A percentile compares a stretch with the other conserved stretches of the same genome.
phyloP scores from a whole-genome alignment of 805 yeast species.

The Soucietia sequanensis region DNA sequence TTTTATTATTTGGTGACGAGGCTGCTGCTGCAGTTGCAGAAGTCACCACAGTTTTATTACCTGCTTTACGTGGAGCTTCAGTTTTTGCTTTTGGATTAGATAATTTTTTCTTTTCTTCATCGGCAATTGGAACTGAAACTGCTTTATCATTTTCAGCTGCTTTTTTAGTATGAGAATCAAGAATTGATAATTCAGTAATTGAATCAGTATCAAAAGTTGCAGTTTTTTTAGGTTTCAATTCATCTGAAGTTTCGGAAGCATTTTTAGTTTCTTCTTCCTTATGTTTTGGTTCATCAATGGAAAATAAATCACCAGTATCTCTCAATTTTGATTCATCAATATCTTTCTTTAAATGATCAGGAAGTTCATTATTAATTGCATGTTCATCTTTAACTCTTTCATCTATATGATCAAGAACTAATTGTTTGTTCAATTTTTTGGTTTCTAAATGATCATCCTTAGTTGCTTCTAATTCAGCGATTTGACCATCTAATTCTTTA shows the following conservation, averaged over 20 bases:
- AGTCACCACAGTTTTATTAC: not conserved
- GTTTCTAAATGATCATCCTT: slow-evolving; percentile 34
- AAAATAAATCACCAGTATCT: slow-evolving; percentile 40
- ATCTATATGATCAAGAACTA: slow-evolving; percentile 28
- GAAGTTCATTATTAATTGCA: slow-evolving; percentile 48
- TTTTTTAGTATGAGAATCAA: slow-evolving; percentile 3
- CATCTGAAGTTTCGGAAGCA: not conserved
- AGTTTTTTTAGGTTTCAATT: too few relatives aligned
- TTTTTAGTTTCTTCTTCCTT: slow-evolving; percentile 7
- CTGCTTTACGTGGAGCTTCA: too few relatives aligned
- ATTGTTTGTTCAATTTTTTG: slow-evolving; percentile 35
- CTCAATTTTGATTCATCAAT: slow-evolving; percentile 34
- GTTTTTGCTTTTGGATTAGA: too few relatives aligned
- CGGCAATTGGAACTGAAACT: too few relatives aligned
- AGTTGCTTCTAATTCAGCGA: slow-evolving; percentile 40
- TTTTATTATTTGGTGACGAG: slow-evolving; percentile 2
- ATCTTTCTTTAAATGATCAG: slow-evolving; percentile 47
- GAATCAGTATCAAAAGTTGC: too few relatives aligned
- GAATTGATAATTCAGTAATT: not conserved
- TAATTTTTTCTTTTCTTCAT: too few relatives aligned
- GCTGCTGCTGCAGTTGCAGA: not conserved
- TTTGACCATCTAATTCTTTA: slow-evolving; percentile 41
- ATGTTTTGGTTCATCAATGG: slow-evolving; percentile 25
- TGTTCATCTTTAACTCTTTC: slow-evolving; percentile 45
- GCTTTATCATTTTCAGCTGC: slow-evolving; percentile 2